A percentile compares a stretch with the other conserved stretches of the same genome.
These are phyloP conservation scores for Paramyrothecium sp. DNA, from an alignment of 2,329 filamentous ascomycete species.

Conservation along the genomic window DNA sequence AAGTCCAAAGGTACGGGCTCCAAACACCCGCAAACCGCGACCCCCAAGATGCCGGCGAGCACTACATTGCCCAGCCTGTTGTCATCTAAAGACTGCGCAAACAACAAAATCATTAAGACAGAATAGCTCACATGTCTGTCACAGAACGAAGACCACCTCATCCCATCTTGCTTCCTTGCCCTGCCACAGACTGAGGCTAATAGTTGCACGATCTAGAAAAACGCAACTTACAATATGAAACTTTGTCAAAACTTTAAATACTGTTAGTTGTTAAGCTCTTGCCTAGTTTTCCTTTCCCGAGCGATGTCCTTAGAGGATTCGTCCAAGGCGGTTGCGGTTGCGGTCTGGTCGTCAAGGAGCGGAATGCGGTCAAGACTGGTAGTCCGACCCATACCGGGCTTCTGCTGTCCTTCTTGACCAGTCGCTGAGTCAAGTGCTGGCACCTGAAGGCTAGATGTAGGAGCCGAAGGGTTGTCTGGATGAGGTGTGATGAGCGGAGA, in stretches of 20 bases:
- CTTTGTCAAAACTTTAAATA: background rate
- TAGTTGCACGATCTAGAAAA: no score
- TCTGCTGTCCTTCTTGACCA: conserved; percentile 4
- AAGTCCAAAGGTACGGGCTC: conserved; percentile 2
- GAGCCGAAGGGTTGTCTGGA: conserved; percentile 14
- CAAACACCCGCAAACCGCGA: background rate
- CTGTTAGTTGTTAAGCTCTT: background rate
- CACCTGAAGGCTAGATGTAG: conserved; percentile 13
- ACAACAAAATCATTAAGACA: no score
- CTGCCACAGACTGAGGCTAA: no score
- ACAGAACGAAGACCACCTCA: no score
- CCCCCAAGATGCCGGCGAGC: no score
- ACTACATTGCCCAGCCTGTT: no score
- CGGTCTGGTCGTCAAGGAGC: conserved; percentile 46
- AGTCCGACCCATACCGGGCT: conserved; percentile 16
- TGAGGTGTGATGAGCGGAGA: conserved; percentile 31
- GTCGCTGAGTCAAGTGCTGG: conserved; percentile 9
- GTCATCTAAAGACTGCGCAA: no score
- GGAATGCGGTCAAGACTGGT: conserved; percentile 54
- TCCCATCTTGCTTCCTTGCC: no score
- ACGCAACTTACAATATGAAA: no score
- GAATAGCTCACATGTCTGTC: no score
- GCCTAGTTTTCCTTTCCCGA: conserved; percentile 43
- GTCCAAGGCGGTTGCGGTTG: conserved; percentile 36
- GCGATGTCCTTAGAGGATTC: conserved; percentile 42